Evolutionary conservation across 768 basidiomycete genomes (phyloP).

Genomic region (Leccinum variicolor): DNA sequence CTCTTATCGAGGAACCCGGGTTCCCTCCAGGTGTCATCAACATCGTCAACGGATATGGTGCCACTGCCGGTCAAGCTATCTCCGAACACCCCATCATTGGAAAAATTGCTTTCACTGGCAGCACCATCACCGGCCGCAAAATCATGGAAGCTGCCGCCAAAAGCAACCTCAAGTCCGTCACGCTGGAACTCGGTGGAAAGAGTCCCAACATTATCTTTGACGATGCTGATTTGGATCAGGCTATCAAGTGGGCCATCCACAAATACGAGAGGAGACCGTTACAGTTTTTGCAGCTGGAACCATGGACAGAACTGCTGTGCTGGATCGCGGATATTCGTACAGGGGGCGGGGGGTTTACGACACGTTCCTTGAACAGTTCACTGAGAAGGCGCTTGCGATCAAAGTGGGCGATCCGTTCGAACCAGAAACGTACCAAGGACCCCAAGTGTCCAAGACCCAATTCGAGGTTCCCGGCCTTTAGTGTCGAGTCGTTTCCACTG

Average conservation of each 20-base stretch:
- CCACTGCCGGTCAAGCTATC: slow-evolving; percentile 8
- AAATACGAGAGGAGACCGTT: too few species aligned
- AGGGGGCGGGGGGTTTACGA: slow-evolving; percentile 8
- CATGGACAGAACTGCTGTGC: slow-evolving; percentile 10
- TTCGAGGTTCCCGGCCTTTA: background rate
- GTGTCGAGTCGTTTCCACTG: background rate
- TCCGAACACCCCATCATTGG: slow-evolving; percentile 5
- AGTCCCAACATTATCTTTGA: slow-evolving; percentile 9
- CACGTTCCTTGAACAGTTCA: slow-evolving; percentile 3
- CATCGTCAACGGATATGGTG: slow-evolving; percentile 6
- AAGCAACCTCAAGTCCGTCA: slow-evolving; percentile 9
- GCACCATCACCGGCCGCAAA: slow-evolving; percentile 9
- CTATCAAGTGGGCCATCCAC: slow-evolving; percentile 9
- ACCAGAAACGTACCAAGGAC: slow-evolving; percentile 7
- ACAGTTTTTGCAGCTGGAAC: slow-evolving; percentile 1
- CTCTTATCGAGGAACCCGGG: slow-evolving; percentile 4
- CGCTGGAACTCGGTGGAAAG: slow-evolving; percentile 11
- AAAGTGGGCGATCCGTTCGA: slow-evolving; percentile 7
- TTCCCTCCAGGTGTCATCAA: slow-evolving; percentile 9
- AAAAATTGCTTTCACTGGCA: slow-evolving; percentile 9
- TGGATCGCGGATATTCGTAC: slow-evolving; percentile 11
- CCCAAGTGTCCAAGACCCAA: slow-evolving; percentile 10
- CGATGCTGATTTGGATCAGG: slow-evolving; percentile 9
- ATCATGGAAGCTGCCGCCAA: slow-evolving; percentile 11
- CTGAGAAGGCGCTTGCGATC: slow-evolving; percentile 4